phyloP scores from a whole-genome alignment of 805 yeast species.

The Starmerella bacillaris region DNA sequence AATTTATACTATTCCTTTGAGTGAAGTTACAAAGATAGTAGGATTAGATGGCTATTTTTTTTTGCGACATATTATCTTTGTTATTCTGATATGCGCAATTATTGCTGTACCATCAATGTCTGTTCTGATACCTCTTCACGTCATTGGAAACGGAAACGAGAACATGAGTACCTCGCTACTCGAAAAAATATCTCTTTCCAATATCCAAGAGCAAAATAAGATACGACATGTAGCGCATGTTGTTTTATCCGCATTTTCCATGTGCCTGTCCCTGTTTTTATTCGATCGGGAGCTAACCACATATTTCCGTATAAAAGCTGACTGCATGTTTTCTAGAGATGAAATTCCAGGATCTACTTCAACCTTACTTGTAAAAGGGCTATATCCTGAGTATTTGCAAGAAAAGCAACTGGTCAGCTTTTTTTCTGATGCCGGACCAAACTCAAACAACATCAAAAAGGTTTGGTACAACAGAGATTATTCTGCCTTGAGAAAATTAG shows the following conservation, averaged over 20 bases:
- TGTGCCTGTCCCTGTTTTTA: constrained; percentile 39
- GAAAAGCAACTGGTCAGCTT: constrained; percentile 36
- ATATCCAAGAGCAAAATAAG: constrained; percentile 38
- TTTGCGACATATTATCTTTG: constrained; percentile 38
- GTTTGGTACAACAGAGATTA: constrained; percentile 43
- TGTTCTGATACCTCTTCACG: constrained; percentile 47
- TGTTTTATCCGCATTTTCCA: constrained; percentile 35
- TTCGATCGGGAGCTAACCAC: constrained; percentile 38
- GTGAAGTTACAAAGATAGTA: constrained; percentile 27
- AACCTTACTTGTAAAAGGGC: constrained; percentile 54
- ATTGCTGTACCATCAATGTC: constrained; percentile 40
- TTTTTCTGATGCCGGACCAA: constrained; percentile 36
- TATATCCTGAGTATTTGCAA: constrained; percentile 33
- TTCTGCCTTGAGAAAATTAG: constrained; percentile 23
- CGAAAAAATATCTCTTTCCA: constrained; percentile 55
- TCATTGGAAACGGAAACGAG: constrained; percentile 24
- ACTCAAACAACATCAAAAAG: constrained; percentile 23
- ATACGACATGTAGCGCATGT: constrained; percentile 44
- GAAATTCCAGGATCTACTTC: constrained; percentile 16
- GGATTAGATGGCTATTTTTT: constrained; percentile 68
- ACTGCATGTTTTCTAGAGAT: constrained; percentile 22
- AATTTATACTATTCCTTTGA: constrained; percentile 26
- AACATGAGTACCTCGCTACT: constrained; percentile 21
- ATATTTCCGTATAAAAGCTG: constrained; percentile 33
- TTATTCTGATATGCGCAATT: constrained; percentile 34